A percentile compares a stretch with the other conserved stretches of the same genome.
phyloP scores from a whole-genome alignment of 768 basidiomycete genomes.

The Amanita polypyramis region DNA sequence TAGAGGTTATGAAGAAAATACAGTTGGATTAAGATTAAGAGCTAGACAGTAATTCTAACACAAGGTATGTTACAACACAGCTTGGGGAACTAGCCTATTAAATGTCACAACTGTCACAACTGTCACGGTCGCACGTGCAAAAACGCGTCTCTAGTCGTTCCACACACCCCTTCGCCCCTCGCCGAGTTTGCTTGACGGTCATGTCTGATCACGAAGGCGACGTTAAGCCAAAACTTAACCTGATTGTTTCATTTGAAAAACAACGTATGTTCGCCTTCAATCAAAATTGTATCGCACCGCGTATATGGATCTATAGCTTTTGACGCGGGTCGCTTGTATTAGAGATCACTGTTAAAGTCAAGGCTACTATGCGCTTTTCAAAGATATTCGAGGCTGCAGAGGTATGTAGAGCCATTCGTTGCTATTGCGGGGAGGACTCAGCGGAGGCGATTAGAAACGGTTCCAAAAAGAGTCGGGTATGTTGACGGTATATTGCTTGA shows the following conservation, averaged over 20 bases:
- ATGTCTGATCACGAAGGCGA: conserved; percentile 40
- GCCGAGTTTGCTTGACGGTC: background rate
- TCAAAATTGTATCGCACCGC: conserved; percentile 11
- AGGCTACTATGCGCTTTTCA: conserved; percentile 26
- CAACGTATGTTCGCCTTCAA: conserved; percentile 23
- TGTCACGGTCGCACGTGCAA: background rate
- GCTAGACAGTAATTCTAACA: too few species aligned
- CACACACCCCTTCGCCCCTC: background rate
- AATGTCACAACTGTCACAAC: too few species aligned
- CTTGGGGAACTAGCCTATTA: too few species aligned
- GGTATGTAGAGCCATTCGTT: conserved; percentile 25
- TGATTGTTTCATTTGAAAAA: conserved; percentile 47
- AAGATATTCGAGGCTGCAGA: conserved; percentile 63
- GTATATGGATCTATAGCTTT: background rate
- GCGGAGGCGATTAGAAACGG: conserved; percentile 32
- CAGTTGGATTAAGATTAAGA: too few species aligned
- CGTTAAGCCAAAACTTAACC: conserved; percentile 61
- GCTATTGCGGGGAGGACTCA: background rate
- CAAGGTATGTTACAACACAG: too few species aligned
- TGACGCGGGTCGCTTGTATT: conserved; percentile 2
- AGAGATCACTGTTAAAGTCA: conserved; percentile 65
- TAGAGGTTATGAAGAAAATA: too few species aligned
- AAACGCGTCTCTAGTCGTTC: background rate
- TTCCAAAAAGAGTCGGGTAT: conserved; percentile 48
- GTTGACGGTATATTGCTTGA: conserved; percentile 6